These are phyloP conservation scores for Rhodotorula sp. DNA, from an alignment of 1,284 basidiomycete species.

Conservation along the genomic window DNA sequence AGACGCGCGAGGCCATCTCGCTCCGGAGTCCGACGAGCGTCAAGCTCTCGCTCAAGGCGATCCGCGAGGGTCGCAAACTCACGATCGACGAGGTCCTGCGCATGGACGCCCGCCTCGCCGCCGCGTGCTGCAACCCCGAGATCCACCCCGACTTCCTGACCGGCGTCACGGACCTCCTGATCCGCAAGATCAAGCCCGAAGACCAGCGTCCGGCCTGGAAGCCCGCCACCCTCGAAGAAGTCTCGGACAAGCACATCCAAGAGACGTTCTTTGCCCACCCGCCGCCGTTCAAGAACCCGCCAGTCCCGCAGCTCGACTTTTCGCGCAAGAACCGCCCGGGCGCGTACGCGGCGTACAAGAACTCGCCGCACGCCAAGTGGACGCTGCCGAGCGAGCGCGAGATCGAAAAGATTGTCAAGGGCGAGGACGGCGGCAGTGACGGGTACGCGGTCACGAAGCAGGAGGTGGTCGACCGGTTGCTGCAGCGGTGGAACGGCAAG, in stretches of 20 bases:
- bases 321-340: conserved; percentile 38
- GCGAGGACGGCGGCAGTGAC: conserved; percentile 60
- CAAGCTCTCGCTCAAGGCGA: conserved; percentile 75
- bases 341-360: conserved; percentile 37
- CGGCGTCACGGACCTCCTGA: conserved; percentile 73
- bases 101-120: conserved; percentile 78
- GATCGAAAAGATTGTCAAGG: conserved; percentile 61
- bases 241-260: conserved; percentile 59
- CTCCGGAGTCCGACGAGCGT: conserved; percentile 84
- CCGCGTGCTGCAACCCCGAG: conserved; percentile 73
- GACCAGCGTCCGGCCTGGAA: conserved; percentile 63
- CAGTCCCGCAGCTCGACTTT: conserved; percentile 42
- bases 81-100: conserved; percentile 66
- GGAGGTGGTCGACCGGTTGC: conserved; percentile 63
- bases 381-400: conserved; percentile 67
- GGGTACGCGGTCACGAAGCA: conserved; percentile 60
- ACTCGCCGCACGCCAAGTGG: conserved; percentile 57
- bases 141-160: conserved; percentile 68
- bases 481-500: conserved; percentile 57
- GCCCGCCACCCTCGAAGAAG: conserved; percentile 62
- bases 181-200: conserved; percentile 59
- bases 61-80: conserved; percentile 66
- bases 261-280: conserved; percentile 61
- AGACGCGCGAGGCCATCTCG: conserved; percentile 64
- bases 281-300: conserved; percentile 58